Evolutionary conservation across 495 filamentous ascomycete species (phyloP).

Genomic region (Penicillium soppii): DNA sequence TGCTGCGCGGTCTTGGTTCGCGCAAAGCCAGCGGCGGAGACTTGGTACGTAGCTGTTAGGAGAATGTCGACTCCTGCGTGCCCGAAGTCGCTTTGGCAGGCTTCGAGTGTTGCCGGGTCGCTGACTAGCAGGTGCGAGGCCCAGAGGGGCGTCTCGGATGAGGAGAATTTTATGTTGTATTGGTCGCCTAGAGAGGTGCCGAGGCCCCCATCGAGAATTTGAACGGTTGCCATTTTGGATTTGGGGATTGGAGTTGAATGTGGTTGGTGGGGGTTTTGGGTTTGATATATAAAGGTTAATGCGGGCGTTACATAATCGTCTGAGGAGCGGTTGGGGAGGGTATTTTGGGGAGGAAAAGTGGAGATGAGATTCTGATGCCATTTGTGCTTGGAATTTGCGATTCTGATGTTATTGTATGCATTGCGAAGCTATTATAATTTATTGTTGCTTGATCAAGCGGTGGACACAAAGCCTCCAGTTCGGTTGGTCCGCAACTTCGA

Average conservation of each 20-base stretch:
- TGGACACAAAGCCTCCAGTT: no score
- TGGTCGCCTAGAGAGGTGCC: constrained; percentile 63
- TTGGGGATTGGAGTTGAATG: not conserved
- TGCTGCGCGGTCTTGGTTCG: constrained; percentile 29
- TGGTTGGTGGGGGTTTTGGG: constrained; percentile 8
- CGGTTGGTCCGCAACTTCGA: no score
- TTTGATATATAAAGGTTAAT: not conserved
- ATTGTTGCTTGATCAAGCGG: no score
- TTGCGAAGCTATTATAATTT: no score
- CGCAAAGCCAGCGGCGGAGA: constrained; percentile 52
- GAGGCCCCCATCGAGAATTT: constrained; percentile 64
- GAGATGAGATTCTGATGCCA: constrained; percentile 49
- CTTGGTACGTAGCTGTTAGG: constrained; percentile 66
- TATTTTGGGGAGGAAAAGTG: constrained; percentile 27
- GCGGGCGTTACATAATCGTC: constrained; percentile 13
- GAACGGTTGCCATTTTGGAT: constrained; percentile 28
- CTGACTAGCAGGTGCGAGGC: constrained; percentile 60
- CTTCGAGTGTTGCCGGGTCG: constrained; percentile 45
- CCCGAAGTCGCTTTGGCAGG: constrained; percentile 54
- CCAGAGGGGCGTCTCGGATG: constrained; percentile 57
- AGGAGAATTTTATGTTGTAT: constrained; percentile 47
- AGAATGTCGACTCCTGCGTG: constrained; percentile 56
- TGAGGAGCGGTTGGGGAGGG: no score
- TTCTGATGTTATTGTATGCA: no score
- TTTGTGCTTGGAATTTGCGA: no score